Evolutionary conservation across 108 stramenopile genomes (phyloP).

Genomic region (Halocafeteria seosinensis): DNA sequence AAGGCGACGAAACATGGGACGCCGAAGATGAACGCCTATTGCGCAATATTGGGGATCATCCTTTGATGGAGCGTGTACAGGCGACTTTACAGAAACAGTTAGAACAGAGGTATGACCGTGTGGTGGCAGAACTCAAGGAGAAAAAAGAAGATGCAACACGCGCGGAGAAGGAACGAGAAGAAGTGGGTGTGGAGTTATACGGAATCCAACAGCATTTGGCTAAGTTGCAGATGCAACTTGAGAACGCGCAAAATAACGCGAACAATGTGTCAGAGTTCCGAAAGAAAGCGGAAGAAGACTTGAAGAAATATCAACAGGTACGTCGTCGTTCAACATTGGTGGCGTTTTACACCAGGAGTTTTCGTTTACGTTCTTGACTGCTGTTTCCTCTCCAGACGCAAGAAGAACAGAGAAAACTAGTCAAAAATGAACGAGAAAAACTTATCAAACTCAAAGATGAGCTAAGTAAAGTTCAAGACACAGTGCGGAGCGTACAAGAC

Average conservation of each 20-base stretch:
- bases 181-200: conserved; percentile 52
- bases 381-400: neutral
- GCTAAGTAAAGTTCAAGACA: conserved; percentile 37
- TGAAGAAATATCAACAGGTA: conserved; percentile 22
- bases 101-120: conserved; percentile 37
- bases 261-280: conserved; percentile 26
- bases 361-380: neutral
- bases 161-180: conserved; percentile 30
- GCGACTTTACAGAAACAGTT: conserved; percentile 45
- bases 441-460: conserved; percentile 16
- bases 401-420: neutral
- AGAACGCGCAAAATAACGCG: conserved; percentile 35
- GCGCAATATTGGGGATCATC: conserved; percentile 22
- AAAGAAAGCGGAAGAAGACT: conserved; percentile 28
- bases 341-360: too few species aligned
- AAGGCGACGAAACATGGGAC: too few species aligned
- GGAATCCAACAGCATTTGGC: conserved; percentile 62
- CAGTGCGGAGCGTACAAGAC: conserved; percentile 46
- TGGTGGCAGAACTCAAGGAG: conserved; percentile 38
- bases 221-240: conserved; percentile 41
- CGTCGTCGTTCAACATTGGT: conserved; percentile 18
- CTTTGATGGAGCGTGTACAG: conserved; percentile 54
- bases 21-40: neutral
- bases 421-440: conserved; percentile 5
- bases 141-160: conserved; percentile 23